phyloP scores from a whole-genome alignment of 2,329 filamentous ascomycete genomes.

The Penicillium sp. region DNA sequence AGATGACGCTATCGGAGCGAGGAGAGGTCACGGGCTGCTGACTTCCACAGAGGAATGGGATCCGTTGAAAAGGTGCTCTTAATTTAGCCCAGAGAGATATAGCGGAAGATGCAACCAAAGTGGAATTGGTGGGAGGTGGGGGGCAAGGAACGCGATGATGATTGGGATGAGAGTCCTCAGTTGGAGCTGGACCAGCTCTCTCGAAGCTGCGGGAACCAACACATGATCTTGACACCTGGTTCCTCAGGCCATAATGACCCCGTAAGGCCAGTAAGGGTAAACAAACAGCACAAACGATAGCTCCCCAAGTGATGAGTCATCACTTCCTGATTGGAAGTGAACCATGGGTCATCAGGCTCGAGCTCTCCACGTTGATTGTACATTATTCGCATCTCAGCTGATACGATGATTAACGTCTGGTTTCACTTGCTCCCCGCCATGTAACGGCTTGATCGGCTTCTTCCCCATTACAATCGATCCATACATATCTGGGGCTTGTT shows the following conservation, averaged over 20 bases:
- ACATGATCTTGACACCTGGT: slow-evolving; percentile 9
- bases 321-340: slow-evolving; percentile 16
- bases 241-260: neutral
- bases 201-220: slow-evolving; percentile 18
- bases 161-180: slow-evolving; percentile 12
- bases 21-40: slow-evolving; percentile 11
- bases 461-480: neutral
- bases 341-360: slow-evolving; percentile 18
- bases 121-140: neutral
- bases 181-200: slow-evolving; percentile 8
- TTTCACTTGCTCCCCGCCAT: slow-evolving; percentile 15
- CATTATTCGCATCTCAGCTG: slow-evolving; percentile 18
- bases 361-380: slow-evolving; percentile 17
- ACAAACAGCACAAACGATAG: slow-evolving; percentile 14
- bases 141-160: neutral
- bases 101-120: neutral
- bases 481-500: neutral
- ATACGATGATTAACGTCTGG: slow-evolving; percentile 9
- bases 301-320: slow-evolving; percentile 19
- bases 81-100: neutral
- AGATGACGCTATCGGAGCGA: slow-evolving; percentile 24
- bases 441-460: slow-evolving; percentile 5
- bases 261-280: neutral
- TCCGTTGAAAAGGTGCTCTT: neutral
- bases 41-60: slow-evolving; percentile 1